Base-by-base conservation (phyloP, 495 filamentous ascomycete genomes). In the Xylaria acuta region DNA sequence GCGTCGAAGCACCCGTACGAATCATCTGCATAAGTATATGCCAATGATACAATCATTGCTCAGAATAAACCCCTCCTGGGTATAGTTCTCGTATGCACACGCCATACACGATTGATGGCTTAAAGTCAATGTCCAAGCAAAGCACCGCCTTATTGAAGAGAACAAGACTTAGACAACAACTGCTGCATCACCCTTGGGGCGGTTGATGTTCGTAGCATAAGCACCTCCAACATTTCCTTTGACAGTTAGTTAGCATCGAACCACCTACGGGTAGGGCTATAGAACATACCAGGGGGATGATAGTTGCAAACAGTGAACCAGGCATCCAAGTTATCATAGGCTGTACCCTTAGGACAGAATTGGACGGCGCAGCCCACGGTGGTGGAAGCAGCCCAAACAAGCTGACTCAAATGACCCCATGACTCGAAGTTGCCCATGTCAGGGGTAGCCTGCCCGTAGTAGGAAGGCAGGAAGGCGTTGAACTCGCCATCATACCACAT, bases 241-340 rank as follows among this genome's bases (percentile, higher is more conserved):
- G 54, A 63, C 65, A 70, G 72, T 83, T 78, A 84, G 75, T 71
- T 72, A 72, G 66, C 27, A n/a, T 40, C 12, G 8, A 60, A 2
- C 18, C n/a, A 68, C 14, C 14, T 38, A 6, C 27, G 64, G 32
- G 67, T 30, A 25, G 18, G 40, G 68, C 74, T 75, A 83, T 18
- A 47, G 20, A 16, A 51, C 84, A 60, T 83, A 92, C 92, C 92
- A 71, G 88, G 79, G 73, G 92, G 86, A 60, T 79, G 82, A 82
- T 99, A 99, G 86, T 98, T 95, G 91, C 96, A 99, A 63, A 97
- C 93, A 60, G 92, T 94, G 80, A 86, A 92, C 82, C 82, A 87
- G 20, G 80, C 76, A 67, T 73, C 79, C 67, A 84, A 74, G 9
- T 56, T 71, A 30, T 47, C 36, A 30, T 80, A 76, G 67, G 88